phyloP scores from a whole-genome alignment of 1,139 yeast species.

The Zygoascus sp. region DNA sequence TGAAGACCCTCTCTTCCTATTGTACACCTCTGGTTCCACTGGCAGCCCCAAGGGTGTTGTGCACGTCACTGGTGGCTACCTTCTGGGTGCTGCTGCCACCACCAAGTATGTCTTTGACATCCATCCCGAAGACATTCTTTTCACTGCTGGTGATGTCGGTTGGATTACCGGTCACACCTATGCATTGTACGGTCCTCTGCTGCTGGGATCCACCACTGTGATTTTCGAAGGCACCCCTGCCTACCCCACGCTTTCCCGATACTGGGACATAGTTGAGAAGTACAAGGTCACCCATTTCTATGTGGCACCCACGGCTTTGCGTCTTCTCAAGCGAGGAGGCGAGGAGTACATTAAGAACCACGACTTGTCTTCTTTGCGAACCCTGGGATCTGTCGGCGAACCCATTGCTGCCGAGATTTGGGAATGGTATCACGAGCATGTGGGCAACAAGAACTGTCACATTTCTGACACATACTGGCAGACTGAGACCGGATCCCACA shows the following conservation, averaged over 20 bases:
- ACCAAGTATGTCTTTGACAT: conserved; percentile 92
- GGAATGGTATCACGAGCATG: conserved; percentile 95
- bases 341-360: conserved; percentile 83
- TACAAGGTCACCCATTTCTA: conserved; percentile 95
- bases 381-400: conserved; percentile 97
- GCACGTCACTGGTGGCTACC: conserved; percentile 90
- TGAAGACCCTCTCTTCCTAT: conserved; percentile 89
- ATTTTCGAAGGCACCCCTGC: conserved; percentile 98
- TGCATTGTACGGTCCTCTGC: conserved; percentile 89
- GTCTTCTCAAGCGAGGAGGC: conserved; percentile 93
- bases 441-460: conserved; percentile 82
- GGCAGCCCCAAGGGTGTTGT: conserved; percentile 99
- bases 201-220: conserved; percentile 83
- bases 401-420: conserved; percentile 97
- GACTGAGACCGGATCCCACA: conserved; percentile 95
- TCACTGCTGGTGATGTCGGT: conserved; percentile 98
- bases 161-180: conserved; percentile 99
- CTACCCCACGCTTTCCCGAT: conserved; percentile 92
- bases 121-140: conserved; percentile 79
- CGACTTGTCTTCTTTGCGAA: conserved; percentile 85
- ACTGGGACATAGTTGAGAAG: conserved; percentile 93
- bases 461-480: conserved; percentile 98
- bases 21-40: conserved; percentile 95
- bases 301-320: conserved; percentile 96
- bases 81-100: conserved; percentile 91